These are phyloP conservation scores for Didymosphaeria variabile DNA, from an alignment of 2,329 filamentous ascomycete species.

Conservation along the genomic window DNA sequence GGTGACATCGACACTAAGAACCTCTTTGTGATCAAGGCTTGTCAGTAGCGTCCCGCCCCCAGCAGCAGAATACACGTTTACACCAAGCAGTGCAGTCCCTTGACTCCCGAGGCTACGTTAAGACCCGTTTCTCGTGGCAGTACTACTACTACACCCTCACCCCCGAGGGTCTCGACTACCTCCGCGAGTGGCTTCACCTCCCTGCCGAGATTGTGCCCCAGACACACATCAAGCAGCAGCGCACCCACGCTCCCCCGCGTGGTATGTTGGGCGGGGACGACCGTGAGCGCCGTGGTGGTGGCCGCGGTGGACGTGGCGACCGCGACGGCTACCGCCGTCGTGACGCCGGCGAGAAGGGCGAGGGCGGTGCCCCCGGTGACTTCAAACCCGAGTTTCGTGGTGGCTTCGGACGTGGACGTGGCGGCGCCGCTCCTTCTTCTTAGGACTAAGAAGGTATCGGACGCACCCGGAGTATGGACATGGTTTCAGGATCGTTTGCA, in stretches of 20 bases:
- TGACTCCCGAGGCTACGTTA: slow-evolving; percentile 97
- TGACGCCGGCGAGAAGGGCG: slow-evolving; percentile 66
- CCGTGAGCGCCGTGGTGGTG: slow-evolving; percentile 80
- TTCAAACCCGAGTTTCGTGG: slow-evolving; percentile 57
- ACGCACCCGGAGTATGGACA: slow-evolving; percentile 32
- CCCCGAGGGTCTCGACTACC: slow-evolving; percentile 99
- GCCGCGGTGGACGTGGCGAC: slow-evolving; percentile 66
- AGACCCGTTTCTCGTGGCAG: slow-evolving; percentile 92
- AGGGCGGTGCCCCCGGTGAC: slow-evolving; percentile 52
- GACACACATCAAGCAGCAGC: slow-evolving; percentile 99
- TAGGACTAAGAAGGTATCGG: slow-evolving; percentile 34
- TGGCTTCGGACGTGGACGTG: slow-evolving; percentile 53
- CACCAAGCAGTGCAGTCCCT: slow-evolving; percentile 76
- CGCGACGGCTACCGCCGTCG: slow-evolving; percentile 87
- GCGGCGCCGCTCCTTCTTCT: slow-evolving; percentile 49
- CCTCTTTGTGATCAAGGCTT: slow-evolving; percentile 98
- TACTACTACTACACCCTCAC: slow-evolving; percentile 98
- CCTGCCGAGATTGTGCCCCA: slow-evolving; percentile 99
- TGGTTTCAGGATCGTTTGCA: slow-evolving; percentile 37
- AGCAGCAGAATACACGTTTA: slow-evolving; percentile 18
- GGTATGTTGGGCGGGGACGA: slow-evolving; percentile 92
- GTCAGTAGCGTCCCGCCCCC: slow-evolving; percentile 44
- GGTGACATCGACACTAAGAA: slow-evolving; percentile 99
- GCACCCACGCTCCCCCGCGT: slow-evolving; percentile 95
- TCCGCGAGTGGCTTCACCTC: slow-evolving; percentile 99